Evolutionary conservation across 1,284 basidiomycete genomes (phyloP), one percentile per base, ranked within the genome.

Genomic region (Melampsora americana): DNA sequence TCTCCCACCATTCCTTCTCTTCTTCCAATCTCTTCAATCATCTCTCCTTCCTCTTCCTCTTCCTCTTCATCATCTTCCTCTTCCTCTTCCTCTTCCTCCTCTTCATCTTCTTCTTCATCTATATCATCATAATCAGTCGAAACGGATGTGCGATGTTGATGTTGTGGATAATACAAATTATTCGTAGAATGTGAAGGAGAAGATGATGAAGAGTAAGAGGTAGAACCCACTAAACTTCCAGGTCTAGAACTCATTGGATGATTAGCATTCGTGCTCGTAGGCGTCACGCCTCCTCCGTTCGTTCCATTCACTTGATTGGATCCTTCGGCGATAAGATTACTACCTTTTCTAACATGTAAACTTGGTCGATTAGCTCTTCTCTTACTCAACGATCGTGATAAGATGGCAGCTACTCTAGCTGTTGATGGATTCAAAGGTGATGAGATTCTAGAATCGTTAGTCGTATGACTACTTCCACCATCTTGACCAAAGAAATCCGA

Each of bases 401-500:
- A 35, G 28, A 75, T 75, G 3, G 73, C 73, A 7, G 73, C 73
- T 9, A 75, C 73, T 35, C 73, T 30, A 16, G 73, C 73, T 2
- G 66, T 75, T n/a, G 73, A 75, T 48, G 73, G 73, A 30, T 67
- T 75, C 16, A 75, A 67, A 46, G 73, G 66, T 1, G 73, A 68
- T 11, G 66, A 75, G 26, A 75, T 68, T 12, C 66, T 14, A 1
- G 73, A 75, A 4, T 23, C 53, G 1, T 11, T 28, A 9, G 18
- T 20, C 50, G 23, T 53, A 53, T 3, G 5, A 20, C 50, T 26
- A 53, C 50, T 26, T 12, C 60, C 14, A 11, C 60, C 66, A 62
- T 75, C 73, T 61, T 75, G 73, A 4, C 73, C 90, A 86, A 94
- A 94, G 86, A 91, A 95, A 78, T 89, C 89, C 78, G 89, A 92